phyloP scores from a whole-genome alignment of 495 filamentous ascomycete species.

The Pseudomonodictys pantanalensis region DNA sequence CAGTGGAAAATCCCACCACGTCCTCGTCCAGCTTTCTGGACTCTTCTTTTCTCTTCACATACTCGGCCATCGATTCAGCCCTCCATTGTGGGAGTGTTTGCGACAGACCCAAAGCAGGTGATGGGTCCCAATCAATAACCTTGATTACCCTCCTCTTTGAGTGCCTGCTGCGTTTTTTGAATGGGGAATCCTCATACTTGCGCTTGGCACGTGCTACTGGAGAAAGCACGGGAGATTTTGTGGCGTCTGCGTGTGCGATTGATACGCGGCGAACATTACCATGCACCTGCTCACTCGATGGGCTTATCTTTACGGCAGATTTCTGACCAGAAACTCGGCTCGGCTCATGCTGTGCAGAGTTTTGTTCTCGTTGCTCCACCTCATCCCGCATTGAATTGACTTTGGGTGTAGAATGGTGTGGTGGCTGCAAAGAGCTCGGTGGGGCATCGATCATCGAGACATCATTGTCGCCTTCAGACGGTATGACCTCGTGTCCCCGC shows the following conservation, averaged over 20 bases:
- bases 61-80: no score
- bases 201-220: slow-evolving; percentile 1
- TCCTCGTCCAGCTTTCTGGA: no score
- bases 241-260: background rate
- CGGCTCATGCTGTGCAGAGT: background rate
- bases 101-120: background rate
- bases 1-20: no score
- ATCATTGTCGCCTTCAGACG: no score
- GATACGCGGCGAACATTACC: no score
- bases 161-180: background rate
- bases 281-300: background rate
- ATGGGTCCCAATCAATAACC: background rate
- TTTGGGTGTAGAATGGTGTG: no score
- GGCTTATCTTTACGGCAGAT: background rate
- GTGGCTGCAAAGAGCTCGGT: no score
- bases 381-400: background rate
- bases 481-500: no score
- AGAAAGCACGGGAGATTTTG: background rate
- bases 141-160: slow-evolving; percentile 20
- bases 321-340: slow-evolving; percentile 4
- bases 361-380: background rate
- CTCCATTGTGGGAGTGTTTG: no score
- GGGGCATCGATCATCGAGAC: no score
- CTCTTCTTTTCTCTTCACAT: no score
- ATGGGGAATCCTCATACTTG: slow-evolving; percentile 1